Conservation (phyloP, 441 rosid species). For the Populus hybrid region DNA sequence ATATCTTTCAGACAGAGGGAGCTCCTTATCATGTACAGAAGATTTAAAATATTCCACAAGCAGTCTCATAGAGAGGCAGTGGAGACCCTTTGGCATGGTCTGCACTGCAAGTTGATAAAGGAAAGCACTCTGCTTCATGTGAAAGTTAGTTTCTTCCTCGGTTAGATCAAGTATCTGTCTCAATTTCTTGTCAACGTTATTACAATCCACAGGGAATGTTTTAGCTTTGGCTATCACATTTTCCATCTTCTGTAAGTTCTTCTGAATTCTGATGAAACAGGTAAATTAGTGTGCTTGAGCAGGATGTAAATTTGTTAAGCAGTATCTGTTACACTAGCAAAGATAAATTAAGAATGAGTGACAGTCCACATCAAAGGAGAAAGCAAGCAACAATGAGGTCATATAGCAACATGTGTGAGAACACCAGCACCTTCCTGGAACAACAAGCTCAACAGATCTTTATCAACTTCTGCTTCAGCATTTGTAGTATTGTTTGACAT, state of each 20-base stretch:
- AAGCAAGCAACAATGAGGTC: background rate
- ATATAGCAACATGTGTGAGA: background rate
- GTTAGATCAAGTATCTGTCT: slow-evolving; percentile 88
- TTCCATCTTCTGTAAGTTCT: slow-evolving; percentile 60
- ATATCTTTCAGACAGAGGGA: slow-evolving; percentile 44
- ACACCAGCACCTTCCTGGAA: background rate
- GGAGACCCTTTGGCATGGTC: slow-evolving; percentile 94
- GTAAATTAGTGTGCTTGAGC: slow-evolving; percentile 11
- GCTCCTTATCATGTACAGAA: slow-evolving; percentile 40
- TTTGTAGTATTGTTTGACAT: background rate
- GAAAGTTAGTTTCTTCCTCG: slow-evolving; percentile 89
- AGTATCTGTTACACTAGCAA: background rate
- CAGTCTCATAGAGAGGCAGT: slow-evolving; percentile 88
- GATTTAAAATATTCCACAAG: slow-evolving; percentile 86
- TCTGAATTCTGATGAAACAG: slow-evolving; percentile 53
- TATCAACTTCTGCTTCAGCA: background rate
- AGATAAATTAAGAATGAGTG: background rate
- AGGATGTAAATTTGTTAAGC: background rate
- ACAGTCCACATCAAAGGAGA: slow-evolving; percentile 4
- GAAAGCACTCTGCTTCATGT: slow-evolving; percentile 94
- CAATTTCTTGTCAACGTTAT: slow-evolving; percentile 86
- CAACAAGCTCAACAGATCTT: background rate
- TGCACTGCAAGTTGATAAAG: slow-evolving; percentile 88
- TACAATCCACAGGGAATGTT: slow-evolving; percentile 67
- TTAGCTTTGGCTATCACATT: slow-evolving; percentile 71